These are phyloP conservation scores for Geosmithia morbida DNA, from an alignment of 2,329 filamentous ascomycete genomes.

Conservation along the genomic window DNA sequence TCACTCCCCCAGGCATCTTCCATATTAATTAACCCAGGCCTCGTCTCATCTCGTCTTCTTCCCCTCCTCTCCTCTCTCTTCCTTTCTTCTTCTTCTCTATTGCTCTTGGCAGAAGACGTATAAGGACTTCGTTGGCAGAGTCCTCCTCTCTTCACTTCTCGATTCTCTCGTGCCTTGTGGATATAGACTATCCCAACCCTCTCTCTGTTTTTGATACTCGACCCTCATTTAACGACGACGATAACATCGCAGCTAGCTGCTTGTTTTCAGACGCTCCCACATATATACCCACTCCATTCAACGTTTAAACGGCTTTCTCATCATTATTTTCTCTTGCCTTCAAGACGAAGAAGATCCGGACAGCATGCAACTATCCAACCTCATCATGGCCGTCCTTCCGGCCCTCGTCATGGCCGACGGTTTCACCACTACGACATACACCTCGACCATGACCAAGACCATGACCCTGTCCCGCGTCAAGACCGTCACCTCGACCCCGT, in stretches of 20 bases:
- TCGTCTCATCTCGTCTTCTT: background rate
- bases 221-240: conserved; percentile 11
- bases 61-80: background rate
- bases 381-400: conserved; percentile 36
- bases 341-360: background rate
- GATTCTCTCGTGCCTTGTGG: conserved; percentile 1
- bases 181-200: conserved; percentile 8
- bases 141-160: conserved; percentile 11
- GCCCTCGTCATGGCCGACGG: conserved; percentile 32
- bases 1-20: background rate
- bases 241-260: conserved; percentile 7
- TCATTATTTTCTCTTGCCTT: no score
- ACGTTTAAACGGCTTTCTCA: background rate
- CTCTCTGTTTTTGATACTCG: conserved; percentile 7
- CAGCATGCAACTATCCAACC: conserved; percentile 22
- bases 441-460: conserved; percentile 34
- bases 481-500: conserved; percentile 19
- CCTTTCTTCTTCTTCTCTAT: conserved; percentile 5
- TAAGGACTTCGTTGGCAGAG: conserved; percentile 42
- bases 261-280: background rate
- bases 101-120: conserved; percentile 7
- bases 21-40: background rate
- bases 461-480: conserved; percentile 33
- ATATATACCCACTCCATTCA: background rate
- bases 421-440: conserved; percentile 29